Base-by-base conservation (phyloP, 2,329 filamentous ascomycete genomes). In the Phaeosphaeriaceae sp. region DNA sequence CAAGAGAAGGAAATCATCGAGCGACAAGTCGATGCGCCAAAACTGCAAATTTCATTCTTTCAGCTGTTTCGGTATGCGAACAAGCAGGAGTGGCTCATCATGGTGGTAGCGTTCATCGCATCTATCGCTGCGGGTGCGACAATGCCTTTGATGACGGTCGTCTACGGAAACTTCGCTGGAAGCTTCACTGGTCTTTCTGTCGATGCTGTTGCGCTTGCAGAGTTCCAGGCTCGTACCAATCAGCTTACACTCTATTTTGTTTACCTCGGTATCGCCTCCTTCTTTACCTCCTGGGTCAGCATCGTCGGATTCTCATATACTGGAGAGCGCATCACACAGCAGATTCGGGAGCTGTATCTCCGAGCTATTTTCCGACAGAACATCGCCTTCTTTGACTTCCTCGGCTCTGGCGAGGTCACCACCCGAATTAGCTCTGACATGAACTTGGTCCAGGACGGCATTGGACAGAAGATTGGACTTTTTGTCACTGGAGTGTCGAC, bases 391-490 rank as follows among this genome's bases (percentile, higher is more conserved):
- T 80, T 80, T 55, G 95, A 99, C 78, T 96, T 96, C 74, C 85
- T 97, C 11, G 95, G 95, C 52, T 92, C 94, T 24, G 95, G 95
- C 63, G 95, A 98, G 80, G 91, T 98, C 61, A 97, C 94, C 0
- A 98, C 94, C 1, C 89, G 94, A 63, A 98, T 99, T 72, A 98
- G 94, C 0, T 90, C 94, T 21, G 94, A 98, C 77, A 97, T 94
- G 61, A 97, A 97, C 71, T 81, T 97, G 54, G 90, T 99, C 54
- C 94, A 98, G 78, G 94, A 97, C 66, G 95, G 94, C 58, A 92
- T 99, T 49, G 74, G 75, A 11, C 74, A 77, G 50, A 78, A 78
- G 57, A 73, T 78, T 10, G 72, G 69, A 13, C 64, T 78, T 5
- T 77, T 77, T 49, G 59, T 77, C 15, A 65, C 70, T 7, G 74